phyloP scores from a whole-genome alignment of 768 basidiomycete genomes.

The Chalciporus piperatus region DNA sequence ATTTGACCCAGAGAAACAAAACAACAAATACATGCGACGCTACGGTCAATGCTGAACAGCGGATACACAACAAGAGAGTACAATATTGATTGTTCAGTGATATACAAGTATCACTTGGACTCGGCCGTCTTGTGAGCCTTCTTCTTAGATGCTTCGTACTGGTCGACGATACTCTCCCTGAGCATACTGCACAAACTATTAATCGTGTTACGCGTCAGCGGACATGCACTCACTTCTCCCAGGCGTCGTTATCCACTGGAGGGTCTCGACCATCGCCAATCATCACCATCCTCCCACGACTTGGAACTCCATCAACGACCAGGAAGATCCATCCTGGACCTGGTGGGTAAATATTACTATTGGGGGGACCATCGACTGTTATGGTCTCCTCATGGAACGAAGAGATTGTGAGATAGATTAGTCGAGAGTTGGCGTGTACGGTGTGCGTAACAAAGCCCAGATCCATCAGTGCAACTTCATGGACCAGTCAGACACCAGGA shows the following conservation, averaged over 20 bases:
- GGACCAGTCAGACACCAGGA: constrained; percentile 6
- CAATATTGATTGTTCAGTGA: too few species aligned
- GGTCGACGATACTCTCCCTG: constrained; percentile 45
- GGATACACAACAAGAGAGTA: not conserved
- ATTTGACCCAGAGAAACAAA: not conserved
- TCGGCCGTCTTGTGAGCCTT: constrained; percentile 16
- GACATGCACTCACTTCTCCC: constrained; percentile 50
- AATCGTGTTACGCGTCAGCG: not conserved
- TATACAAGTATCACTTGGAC: constrained; percentile 6
- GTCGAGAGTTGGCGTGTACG: constrained; percentile 71
- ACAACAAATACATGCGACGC: not conserved
- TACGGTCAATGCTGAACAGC: not conserved
- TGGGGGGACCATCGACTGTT: constrained; percentile 61
- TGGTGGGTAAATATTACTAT: constrained; percentile 67
- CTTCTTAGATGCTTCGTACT: constrained; percentile 43
- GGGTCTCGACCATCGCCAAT: constrained; percentile 66
- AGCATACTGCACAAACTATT: constrained; percentile 41
- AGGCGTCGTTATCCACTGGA: constrained; percentile 51
- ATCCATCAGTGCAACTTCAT: constrained; percentile 72
- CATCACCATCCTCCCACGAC: constrained; percentile 60
- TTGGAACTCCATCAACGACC: constrained; percentile 65
- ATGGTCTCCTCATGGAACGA: constrained; percentile 44
- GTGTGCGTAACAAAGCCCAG: constrained; percentile 80
- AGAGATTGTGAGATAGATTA: constrained; percentile 59
- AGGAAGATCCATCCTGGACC: constrained; percentile 78